These are phyloP conservation scores for Podospora tetraspora DNA, from an alignment of 495 filamentous ascomycete species.

Conservation along the genomic window DNA sequence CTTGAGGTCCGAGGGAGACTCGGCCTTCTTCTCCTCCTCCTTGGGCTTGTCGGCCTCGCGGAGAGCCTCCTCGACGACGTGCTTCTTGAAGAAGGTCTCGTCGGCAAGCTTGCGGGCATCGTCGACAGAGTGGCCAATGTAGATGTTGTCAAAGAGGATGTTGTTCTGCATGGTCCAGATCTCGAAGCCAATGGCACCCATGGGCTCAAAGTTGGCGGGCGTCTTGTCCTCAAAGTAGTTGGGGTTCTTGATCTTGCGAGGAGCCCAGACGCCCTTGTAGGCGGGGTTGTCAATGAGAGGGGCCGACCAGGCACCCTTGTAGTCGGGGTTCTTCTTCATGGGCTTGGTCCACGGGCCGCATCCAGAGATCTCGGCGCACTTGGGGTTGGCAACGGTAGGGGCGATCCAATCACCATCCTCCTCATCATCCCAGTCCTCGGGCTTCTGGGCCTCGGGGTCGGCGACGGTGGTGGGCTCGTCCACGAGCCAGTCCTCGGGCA, in stretches of 20 bases:
- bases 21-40: constrained; percentile 54
- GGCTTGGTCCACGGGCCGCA: constrained; percentile 92
- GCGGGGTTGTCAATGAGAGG: constrained; percentile 95
- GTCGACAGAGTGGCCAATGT: constrained; percentile 94
- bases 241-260: constrained; percentile 95
- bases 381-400: constrained; percentile 91
- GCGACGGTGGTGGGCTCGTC: constrained; percentile 79
- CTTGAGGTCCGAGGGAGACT: constrained; percentile 66
- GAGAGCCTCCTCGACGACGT: constrained; percentile 72
- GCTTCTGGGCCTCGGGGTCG: constrained; percentile 97
- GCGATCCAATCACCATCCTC: constrained; percentile 98
- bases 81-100: constrained; percentile 92
- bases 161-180: constrained; percentile 99
- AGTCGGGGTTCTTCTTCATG: constrained; percentile 90
- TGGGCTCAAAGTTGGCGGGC: constrained; percentile 93
- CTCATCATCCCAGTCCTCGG: constrained; percentile 99
- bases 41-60: constrained; percentile 82
- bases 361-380: constrained; percentile 88
- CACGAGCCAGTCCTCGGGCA: constrained; percentile 94
- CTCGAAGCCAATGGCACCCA: constrained; percentile 97
- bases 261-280: constrained; percentile 95
- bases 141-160: constrained; percentile 99
- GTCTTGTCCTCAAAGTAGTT: constrained; percentile 97
- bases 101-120: constrained; percentile 87
- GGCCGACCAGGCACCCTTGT: constrained; percentile 98